Conservation (phyloP, 176 grass and related monocot genomes). For the Cymbopogon citratus region DNA sequence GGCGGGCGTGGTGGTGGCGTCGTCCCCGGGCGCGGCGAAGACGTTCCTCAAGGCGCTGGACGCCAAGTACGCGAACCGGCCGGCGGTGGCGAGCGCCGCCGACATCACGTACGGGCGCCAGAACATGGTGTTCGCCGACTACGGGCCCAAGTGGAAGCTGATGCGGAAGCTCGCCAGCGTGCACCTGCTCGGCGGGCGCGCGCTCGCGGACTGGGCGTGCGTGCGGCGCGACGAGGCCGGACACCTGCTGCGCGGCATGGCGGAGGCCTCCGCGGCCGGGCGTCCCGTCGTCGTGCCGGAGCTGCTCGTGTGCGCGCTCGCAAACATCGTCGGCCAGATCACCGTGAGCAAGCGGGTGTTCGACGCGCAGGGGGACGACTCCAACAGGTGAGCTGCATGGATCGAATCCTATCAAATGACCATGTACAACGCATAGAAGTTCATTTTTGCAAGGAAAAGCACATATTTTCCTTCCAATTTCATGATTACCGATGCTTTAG, state of each 20-base stretch:
- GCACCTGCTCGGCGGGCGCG: slow-evolving; percentile 68
- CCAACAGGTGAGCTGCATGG: slow-evolving; percentile 40
- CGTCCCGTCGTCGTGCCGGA: slow-evolving; percentile 59
- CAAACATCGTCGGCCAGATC: slow-evolving; percentile 77
- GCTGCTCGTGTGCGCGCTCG: slow-evolving; percentile 67
- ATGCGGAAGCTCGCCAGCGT: slow-evolving; percentile 82
- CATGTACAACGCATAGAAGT: no score
- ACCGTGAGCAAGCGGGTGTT: slow-evolving; percentile 76
- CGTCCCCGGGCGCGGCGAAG: slow-evolving; percentile 48
- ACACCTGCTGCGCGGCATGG: slow-evolving; percentile 20
- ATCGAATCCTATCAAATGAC: not conserved
- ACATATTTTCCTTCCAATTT: not conserved
- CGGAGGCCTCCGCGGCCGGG: not conserved
- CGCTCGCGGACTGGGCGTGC: slow-evolving; percentile 49
- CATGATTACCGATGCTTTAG: not conserved
- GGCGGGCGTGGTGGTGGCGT: slow-evolving; percentile 55
- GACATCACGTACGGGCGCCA: slow-evolving; percentile 71
- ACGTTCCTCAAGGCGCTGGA: slow-evolving; percentile 72
- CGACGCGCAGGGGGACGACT: slow-evolving; percentile 61
- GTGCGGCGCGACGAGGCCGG: slow-evolving; percentile 65
- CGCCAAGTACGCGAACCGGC: slow-evolving; percentile 60
- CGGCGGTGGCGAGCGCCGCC: slow-evolving; percentile 46
- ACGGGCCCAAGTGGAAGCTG: slow-evolving; percentile 71
- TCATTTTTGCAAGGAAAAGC: not conserved
- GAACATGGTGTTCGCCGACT: slow-evolving; percentile 93